A percentile compares a stretch with the other conserved stretches of the same genome.
Evolutionary conservation across 78 protist species (phyloP).

Genomic region (Speleostelium caveatum): DNA sequence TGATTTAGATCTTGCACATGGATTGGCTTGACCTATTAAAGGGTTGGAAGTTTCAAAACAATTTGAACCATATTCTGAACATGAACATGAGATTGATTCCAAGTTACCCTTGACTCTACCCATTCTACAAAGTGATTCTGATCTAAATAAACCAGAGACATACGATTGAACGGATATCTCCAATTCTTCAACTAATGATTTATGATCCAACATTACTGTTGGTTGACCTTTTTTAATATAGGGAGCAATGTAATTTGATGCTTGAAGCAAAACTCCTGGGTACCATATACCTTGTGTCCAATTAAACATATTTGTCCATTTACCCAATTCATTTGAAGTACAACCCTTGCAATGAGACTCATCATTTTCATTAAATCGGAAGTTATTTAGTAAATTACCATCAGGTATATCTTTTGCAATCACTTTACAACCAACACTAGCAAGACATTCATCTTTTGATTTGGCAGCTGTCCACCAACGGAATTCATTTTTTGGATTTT

Average conservation of each 20-base stretch:
- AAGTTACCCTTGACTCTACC: constrained; percentile 17
- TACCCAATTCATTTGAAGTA: not conserved
- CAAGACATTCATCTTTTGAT: constrained; percentile 3
- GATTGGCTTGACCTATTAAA: constrained; percentile 28
- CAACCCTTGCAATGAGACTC: not conserved
- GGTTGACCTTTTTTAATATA: too few species aligned
- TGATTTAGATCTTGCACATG: constrained; percentile 13
- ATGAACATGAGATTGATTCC: constrained; percentile 22
- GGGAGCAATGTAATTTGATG: not conserved
- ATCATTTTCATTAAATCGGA: constrained; percentile 19
- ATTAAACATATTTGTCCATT: constrained; percentile 24
- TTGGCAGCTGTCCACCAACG: constrained; percentile 3
- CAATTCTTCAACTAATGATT: not conserved
- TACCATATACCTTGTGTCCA: constrained; percentile 42
- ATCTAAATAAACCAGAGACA: not conserved
- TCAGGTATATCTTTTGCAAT: too few species aligned
- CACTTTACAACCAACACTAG: not conserved
- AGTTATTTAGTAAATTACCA: constrained; percentile 1
- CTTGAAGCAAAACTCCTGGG: not conserved
- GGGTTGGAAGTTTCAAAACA: constrained; percentile 3
- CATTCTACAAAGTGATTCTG: constrained; percentile 25
- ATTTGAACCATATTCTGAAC: not conserved
- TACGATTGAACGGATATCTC: not conserved
- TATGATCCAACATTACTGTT: not conserved
- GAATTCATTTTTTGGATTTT: too few species aligned